A percentile compares a stretch with the other conserved stretches of the same genome.
Evolutionary conservation across 1,139 yeast species (phyloP).

Genomic region (Yamadazyma sp.): DNA sequence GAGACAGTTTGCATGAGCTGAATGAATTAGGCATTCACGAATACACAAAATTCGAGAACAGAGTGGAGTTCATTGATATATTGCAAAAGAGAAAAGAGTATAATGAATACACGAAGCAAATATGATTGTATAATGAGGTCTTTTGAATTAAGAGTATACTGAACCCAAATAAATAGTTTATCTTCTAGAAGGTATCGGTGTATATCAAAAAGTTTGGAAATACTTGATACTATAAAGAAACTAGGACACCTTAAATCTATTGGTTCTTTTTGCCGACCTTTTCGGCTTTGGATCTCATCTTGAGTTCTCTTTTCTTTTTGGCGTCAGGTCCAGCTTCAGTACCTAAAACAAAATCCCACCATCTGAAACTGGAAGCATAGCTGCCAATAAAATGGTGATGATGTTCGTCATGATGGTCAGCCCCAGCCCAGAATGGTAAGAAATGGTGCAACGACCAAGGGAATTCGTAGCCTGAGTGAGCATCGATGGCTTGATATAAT

Average conservation of each 20-base stretch:
- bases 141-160: too few species aligned
- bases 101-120: constrained; percentile 20
- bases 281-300: constrained; percentile 36
- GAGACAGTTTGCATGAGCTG: constrained; percentile 42
- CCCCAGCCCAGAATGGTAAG: constrained; percentile 97
- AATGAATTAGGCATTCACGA: constrained; percentile 47
- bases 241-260: too few species aligned
- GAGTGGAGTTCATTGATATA: constrained; percentile 49
- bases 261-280: constrained; percentile 14
- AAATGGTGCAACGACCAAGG: constrained; percentile 93
- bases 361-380: constrained; percentile 46
- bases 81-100: constrained; percentile 40
- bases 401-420: constrained; percentile 96
- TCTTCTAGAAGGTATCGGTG: too few species aligned
- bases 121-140: neutral
- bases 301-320: constrained; percentile 36
- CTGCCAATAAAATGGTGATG: constrained; percentile 80
- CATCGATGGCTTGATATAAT: constrained; percentile 90
- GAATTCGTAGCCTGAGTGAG: constrained; percentile 96
- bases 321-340: constrained; percentile 50
- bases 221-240: neutral
- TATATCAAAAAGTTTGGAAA: neutral
- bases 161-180: too few species aligned
- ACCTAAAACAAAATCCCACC: constrained; percentile 45
- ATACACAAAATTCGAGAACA: constrained; percentile 42